These are phyloP conservation scores for Epichloe baconii DNA, from an alignment of 2,329 filamentous ascomycete genomes.

Conservation along the genomic window DNA sequence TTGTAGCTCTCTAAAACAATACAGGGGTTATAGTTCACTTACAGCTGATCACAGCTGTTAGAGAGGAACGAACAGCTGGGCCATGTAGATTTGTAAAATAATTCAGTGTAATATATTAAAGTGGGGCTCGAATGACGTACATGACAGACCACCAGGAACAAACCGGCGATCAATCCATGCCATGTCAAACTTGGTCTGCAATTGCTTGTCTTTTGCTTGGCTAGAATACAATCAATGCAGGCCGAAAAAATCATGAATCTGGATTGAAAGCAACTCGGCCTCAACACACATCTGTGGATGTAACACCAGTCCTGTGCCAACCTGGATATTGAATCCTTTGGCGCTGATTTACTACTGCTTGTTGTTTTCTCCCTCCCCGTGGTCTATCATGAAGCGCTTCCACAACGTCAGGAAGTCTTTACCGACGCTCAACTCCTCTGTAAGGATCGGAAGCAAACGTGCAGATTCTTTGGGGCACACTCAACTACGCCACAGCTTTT, in stretches of 20 bases:
- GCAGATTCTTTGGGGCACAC: not conserved
- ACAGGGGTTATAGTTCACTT: too few species aligned
- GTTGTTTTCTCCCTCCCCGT: not conserved
- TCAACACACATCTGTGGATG: too few species aligned
- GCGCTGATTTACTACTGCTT: not conserved
- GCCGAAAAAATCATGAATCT: not conserved
- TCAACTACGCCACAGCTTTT: slow-evolving; percentile 1
- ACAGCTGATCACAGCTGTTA: too few species aligned
- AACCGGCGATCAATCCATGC: not conserved
- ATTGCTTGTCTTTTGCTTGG: not conserved
- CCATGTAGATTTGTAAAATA: too few species aligned
- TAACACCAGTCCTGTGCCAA: not conserved
- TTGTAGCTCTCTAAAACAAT: too few species aligned
- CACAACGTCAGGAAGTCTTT: slow-evolving; percentile 5
- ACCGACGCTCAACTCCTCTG: slow-evolving; percentile 1
- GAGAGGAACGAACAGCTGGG: too few species aligned
- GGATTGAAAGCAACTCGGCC: not conserved
- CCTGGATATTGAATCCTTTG: too few species aligned
- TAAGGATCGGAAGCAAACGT: not conserved
- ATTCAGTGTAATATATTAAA: too few species aligned
- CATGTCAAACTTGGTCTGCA: not conserved
- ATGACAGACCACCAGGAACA: not conserved
- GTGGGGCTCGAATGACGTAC: not conserved
- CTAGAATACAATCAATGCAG: not conserved
- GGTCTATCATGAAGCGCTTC: slow-evolving; percentile 7